Conservation (phyloP, 345 rosid genomes). For the Eucalyptus fibrosa region DNA sequence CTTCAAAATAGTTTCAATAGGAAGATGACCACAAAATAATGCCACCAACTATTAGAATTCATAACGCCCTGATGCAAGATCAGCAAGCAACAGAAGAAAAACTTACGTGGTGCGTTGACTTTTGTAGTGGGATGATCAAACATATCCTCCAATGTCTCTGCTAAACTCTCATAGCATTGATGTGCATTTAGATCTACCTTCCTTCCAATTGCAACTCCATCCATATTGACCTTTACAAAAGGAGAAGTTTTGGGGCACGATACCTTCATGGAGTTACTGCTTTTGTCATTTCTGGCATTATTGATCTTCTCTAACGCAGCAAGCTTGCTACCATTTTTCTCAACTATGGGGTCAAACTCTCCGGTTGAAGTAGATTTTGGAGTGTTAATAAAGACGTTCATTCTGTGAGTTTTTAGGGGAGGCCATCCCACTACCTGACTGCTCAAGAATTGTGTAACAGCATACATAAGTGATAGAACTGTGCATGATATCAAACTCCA, state of each 20-base stretch:
- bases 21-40: neutral
- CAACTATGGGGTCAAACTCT: slow-evolving; percentile 8
- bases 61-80: neutral
- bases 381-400: slow-evolving; percentile 73
- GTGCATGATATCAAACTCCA: neutral
- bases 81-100: neutral
- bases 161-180: slow-evolving; percentile 60
- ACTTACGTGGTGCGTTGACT: slow-evolving; percentile 18
- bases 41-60: neutral
- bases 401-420: slow-evolving; percentile 68
- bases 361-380: slow-evolving; percentile 35
- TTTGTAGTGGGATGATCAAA: slow-evolving; percentile 31
- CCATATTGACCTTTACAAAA: slow-evolving; percentile 91
- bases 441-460: slow-evolving; percentile 4
- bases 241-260: slow-evolving; percentile 15
- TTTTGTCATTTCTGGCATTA: slow-evolving; percentile 8
- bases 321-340: slow-evolving; percentile 16
- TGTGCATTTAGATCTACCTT: slow-evolving; percentile 71
- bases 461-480: neutral
- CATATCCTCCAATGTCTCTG: slow-evolving; percentile 61
- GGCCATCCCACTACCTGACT: slow-evolving; percentile 98
- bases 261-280: slow-evolving; percentile 7
- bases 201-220: slow-evolving; percentile 89
- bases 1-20: neutral
- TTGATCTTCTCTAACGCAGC: slow-evolving; percentile 3